Base-by-base conservation (phyloP, 2,329 filamentous ascomycete genomes). In the Colletotrichum echinochloae region DNA sequence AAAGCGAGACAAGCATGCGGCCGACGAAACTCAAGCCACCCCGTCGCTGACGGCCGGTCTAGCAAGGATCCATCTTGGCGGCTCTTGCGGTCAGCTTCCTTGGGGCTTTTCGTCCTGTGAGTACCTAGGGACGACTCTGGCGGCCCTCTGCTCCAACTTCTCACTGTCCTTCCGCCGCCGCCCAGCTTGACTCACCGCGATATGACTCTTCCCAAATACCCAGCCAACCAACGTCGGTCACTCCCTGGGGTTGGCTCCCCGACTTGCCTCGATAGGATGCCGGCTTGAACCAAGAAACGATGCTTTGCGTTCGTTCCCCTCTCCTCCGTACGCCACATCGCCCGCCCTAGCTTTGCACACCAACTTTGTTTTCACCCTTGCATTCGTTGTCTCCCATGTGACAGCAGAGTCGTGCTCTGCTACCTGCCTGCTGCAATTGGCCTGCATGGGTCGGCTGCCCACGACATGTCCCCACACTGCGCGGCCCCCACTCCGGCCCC, bases 301-400 rank as follows among this genome's bases (percentile, higher is more conserved):
- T 63, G 28, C 39, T 26, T 56, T 46, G 41, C 41, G 20, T 12
- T 9, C 9, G 18, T 6, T 5, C 5, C 54, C 49, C 46, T 56
- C 23, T 33, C 55, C 26, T n/a, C 44, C 35, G 39, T 56, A 46
- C 56, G 60, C 70, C 63, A 57, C 61, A 61, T 72, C 72, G 73
- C 72, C 71, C 39, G 73, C 71, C 57, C 73, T 60, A 37, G 76
- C 74, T 62, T 76, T 67, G 33, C 16, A 9, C 26, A 26, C 4
- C 41, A 46, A n/a, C 20, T 14, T 49, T 49, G 46, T 26, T 26
- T 35, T 46, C n/a, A 20, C 11, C 41, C 41, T 46, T 46, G 3
- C 20, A 5, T 2, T 33, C 28, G 9, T 46, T 46, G 33, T 35
- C 49, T 14, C 12, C 12, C 64, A 52, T 60, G 33, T 44, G n/a